A percentile compares a stretch with the other conserved stretches of the same genome.
phyloP scores from a whole-genome alignment of 352 stramenopile genomes.

The Globisporangium acanthophoron region DNA sequence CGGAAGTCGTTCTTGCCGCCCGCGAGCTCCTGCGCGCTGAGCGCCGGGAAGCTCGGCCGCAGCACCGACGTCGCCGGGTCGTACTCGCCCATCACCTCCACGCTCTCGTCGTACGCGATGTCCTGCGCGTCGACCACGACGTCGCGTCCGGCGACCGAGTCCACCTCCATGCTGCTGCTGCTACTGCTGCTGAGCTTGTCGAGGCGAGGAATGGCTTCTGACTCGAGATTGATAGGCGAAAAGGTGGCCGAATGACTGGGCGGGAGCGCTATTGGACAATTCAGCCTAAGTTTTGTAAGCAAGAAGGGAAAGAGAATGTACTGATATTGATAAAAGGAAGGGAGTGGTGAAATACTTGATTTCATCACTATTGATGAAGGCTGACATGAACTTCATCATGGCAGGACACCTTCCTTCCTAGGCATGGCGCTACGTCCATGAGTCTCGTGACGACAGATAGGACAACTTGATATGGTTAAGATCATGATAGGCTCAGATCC shows the following conservation, averaged over 20 bases:
- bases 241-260: background rate
- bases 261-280: background rate
- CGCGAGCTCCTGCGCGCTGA: conserved; percentile 65
- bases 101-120: conserved; percentile 42
- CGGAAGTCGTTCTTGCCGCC: conserved; percentile 95
- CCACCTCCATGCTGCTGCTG: conserved; percentile 48
- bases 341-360: background rate
- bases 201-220: background rate
- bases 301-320: background rate
- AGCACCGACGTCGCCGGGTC: conserved; percentile 25
- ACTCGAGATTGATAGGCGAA: background rate
- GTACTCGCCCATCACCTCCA: conserved; percentile 49
- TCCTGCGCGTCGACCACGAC: conserved; percentile 47
- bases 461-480: background rate
- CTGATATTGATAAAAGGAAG: background rate
- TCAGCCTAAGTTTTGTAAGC: background rate
- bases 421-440: background rate
- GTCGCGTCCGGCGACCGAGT: conserved; percentile 55
- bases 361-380: background rate
- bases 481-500: background rate
- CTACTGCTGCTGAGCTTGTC: conserved; percentile 1
- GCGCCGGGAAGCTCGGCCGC: conserved; percentile 66
- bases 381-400: background rate
- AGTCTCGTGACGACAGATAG: background rate
- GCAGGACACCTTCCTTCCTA: background rate